Evolutionary conservation across 2,329 filamentous ascomycete species (phyloP).

Genomic region (Botrytis pseudocinerea): DNA sequence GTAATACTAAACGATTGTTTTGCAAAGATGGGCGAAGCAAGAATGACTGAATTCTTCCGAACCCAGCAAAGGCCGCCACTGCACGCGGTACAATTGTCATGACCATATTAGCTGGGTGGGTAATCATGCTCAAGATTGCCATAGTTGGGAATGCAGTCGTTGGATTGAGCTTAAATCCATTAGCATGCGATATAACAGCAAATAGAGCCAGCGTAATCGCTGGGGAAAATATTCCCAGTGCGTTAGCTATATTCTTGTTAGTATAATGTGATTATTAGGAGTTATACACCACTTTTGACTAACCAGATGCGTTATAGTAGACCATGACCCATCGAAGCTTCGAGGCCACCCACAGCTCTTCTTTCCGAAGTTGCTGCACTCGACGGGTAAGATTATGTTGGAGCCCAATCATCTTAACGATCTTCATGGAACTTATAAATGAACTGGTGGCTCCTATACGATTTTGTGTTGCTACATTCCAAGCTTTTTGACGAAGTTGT

Average conservation of each 20-base stretch:
- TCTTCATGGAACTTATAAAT: constrained; percentile 44
- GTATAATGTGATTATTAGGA: not conserved
- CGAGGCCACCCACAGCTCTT: constrained; percentile 40
- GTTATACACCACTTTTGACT: constrained; percentile 23
- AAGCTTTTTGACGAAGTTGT: constrained; percentile 42
- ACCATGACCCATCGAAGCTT: constrained; percentile 46
- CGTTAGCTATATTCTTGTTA: constrained; percentile 29
- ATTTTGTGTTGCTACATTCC: constrained; percentile 46
- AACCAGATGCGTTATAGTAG: constrained; percentile 46
- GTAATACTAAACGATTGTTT: constrained; percentile 20
- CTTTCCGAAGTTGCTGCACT: constrained; percentile 23
- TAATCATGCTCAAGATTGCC: constrained; percentile 31
- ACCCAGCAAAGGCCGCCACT: constrained; percentile 27
- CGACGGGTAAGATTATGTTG: constrained; percentile 5
- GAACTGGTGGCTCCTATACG: constrained; percentile 44
- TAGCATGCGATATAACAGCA: constrained; percentile 25
- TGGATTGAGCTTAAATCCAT: constrained; percentile 13
- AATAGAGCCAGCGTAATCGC: constrained; percentile 31
- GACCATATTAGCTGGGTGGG: constrained; percentile 33
- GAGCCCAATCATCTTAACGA: constrained; percentile 44
- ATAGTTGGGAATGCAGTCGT: constrained; percentile 32
- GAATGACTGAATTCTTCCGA: constrained; percentile 40
- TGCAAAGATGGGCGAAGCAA: constrained; percentile 24
- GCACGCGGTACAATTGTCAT: constrained; percentile 31
- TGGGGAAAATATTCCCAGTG: constrained; percentile 33